Evolutionary conservation across 2,329 filamentous ascomycete species (phyloP), one percentile per base, ranked within the genome.

Genomic region (Scedosporium aurantiacum): DNA sequence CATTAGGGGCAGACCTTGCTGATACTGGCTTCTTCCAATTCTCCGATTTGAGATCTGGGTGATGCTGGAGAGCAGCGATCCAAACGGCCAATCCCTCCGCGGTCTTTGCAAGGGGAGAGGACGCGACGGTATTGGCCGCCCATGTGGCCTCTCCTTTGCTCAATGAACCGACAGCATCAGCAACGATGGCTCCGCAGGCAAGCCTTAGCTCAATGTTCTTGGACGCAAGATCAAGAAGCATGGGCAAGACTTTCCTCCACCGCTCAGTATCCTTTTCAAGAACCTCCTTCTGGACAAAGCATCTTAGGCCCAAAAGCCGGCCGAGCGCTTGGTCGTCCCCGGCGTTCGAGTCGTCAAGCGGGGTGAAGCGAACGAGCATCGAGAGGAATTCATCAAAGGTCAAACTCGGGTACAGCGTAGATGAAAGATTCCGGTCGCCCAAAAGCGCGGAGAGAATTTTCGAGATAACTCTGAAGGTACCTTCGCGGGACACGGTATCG

Each of bases 51-150:
- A 88, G 78, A 7, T 81, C 75, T 0, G 87, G 82, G 67, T 89
- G 91, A 18, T 76, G 76, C 58, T 82, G 80, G 63, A 83, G 79
- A 1, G 88, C 82, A 3, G 84, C 82, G 32, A 97, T 78, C 91
- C 92, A 97, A 62, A 97, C 84, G 0, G 90, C 91, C 23, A 97
- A 85, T 4, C 92, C 93, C 71, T 97, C 93, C 0, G 91, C 88
- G 0, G 91, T 92, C 70, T 88, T 88, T 8, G 86, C 83, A 57
- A 95, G 76, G 7, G 88, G 86, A 57, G 83, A 80, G 14, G 83
- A 78, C 25, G 79, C 77, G 6, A 96, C 70, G 45, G 79, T 81
- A 63, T 83, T 75, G 40, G 95, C 75, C 0, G 88, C 84, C 28
- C 78, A 74, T 67, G 86, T 80, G 1, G 83, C 83, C 61, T 84